Evolutionary conservation across 2,329 filamentous ascomycete species (phyloP).

Genomic region (Pseudocercospora macadamiae): DNA sequence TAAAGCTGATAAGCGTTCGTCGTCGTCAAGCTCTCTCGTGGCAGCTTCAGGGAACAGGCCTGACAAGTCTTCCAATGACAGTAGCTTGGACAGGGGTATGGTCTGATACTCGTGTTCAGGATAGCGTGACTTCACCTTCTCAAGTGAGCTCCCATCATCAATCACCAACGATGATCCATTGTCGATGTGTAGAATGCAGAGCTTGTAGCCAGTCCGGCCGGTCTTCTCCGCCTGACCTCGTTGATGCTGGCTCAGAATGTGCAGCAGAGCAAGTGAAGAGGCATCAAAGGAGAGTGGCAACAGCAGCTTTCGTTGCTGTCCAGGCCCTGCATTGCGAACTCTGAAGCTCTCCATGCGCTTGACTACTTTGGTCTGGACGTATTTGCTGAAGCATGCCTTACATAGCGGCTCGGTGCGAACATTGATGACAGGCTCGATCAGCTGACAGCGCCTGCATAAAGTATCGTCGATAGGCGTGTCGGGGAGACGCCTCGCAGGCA

Average conservation of each 20-base stretch:
- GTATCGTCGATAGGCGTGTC: constrained; percentile 24
- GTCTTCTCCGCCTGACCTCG: constrained; percentile 66
- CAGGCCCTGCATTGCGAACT: constrained; percentile 49
- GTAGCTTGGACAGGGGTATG: constrained; percentile 17
- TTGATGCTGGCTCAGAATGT: constrained; percentile 73
- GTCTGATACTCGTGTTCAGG: constrained; percentile 56
- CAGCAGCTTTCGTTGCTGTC: constrained; percentile 61
- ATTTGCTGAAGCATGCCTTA: constrained; percentile 74
- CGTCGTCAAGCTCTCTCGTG: neutral
- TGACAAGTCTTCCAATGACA: constrained; percentile 17
- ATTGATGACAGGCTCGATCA: constrained; percentile 53
- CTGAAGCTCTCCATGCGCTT: constrained; percentile 74
- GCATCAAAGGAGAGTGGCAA: constrained; percentile 82
- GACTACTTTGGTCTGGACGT: constrained; percentile 75
- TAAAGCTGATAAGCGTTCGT: constrained; percentile 11
- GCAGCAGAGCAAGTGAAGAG: constrained; percentile 76
- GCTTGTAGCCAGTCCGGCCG: constrained; percentile 67
- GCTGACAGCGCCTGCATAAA: constrained; percentile 61
- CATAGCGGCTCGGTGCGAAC: constrained; percentile 65
- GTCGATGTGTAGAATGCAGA: constrained; percentile 59
- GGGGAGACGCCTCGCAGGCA: constrained; percentile 31
- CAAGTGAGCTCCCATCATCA: constrained; percentile 25
- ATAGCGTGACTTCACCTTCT: constrained; percentile 61
- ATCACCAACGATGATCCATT: constrained; percentile 46
- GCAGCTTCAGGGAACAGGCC: constrained; percentile 11